A percentile compares a stretch with the other conserved stretches of the same genome.
Evolutionary conservation across 805 yeast genomes (phyloP).

Genomic region (Candida fluviatilis): DNA sequence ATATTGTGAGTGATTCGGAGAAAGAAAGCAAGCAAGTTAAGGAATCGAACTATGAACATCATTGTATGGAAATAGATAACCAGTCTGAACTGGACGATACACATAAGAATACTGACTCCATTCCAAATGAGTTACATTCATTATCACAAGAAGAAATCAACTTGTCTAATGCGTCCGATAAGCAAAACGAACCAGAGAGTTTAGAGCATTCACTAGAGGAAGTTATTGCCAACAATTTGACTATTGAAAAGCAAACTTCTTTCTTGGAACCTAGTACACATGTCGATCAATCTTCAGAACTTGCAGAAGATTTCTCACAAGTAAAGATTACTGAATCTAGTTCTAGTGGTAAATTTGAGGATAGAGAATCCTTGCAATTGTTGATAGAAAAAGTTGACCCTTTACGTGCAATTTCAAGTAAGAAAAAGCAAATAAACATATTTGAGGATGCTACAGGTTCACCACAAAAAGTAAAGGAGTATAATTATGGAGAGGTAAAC

Average conservation of each 20-base stretch:
- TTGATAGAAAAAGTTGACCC: conserved; percentile 42
- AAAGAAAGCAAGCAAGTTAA: conserved; percentile 4
- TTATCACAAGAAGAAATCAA: too few relatives aligned
- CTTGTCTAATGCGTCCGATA: too few relatives aligned
- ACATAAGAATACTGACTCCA: neutral
- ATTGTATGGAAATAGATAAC: conserved; percentile 12
- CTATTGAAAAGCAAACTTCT: too few relatives aligned
- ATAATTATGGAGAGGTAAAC: conserved; percentile 29
- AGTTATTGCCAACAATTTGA: too few relatives aligned
- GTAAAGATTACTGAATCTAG: conserved; percentile 21
- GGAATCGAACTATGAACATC: too few relatives aligned
- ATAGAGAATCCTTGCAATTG: conserved; percentile 23
- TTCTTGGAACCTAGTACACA: neutral
- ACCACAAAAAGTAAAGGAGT: conserved; percentile 28
- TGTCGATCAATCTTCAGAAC: conserved; percentile 1
- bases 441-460: conserved; percentile 40
- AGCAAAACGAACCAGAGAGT: too few relatives aligned
- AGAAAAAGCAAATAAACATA: conserved; percentile 33
- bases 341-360: conserved; percentile 2
- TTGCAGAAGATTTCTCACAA: conserved; percentile 24
- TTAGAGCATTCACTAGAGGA: too few relatives aligned
- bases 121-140: too few relatives aligned
- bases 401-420: conserved; percentile 28
- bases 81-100: neutral
- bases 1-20: conserved; percentile 5